A percentile compares a stretch with the other conserved stretches of the same genome.
phyloP scores from a whole-genome alignment of 1,284 basidiomycete species.

The Sphagnurus paluster region DNA sequence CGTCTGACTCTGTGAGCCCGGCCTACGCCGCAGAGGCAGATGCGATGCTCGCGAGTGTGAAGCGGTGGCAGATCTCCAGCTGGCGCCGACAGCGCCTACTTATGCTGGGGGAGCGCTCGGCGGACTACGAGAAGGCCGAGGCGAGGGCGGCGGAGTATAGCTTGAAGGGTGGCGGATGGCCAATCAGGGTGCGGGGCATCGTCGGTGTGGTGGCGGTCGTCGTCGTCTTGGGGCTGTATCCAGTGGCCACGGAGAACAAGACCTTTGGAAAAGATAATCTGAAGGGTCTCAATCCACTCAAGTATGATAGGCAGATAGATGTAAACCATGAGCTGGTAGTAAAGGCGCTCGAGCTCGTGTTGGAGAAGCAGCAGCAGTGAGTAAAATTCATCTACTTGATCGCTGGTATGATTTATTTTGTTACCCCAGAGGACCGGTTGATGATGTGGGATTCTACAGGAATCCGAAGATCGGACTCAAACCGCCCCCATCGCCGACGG shows the following conservation, averaged over 20 bases:
- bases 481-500: too few relatives aligned
- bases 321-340: slow-evolving; percentile 14
- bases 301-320: slow-evolving; percentile 13
- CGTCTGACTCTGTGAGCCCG: slow-evolving; percentile 9
- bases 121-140: slow-evolving; percentile 1
- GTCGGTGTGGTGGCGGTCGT: slow-evolving; percentile 9
- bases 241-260: not conserved
- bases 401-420: not conserved
- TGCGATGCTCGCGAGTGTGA: slow-evolving; percentile 8
- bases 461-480: too few relatives aligned
- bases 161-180: slow-evolving; percentile 14
- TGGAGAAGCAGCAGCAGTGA: slow-evolving; percentile 12
- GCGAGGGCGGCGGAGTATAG: slow-evolving; percentile 9
- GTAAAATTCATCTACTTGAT: not conserved
- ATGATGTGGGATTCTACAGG: too few relatives aligned
- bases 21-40: slow-evolving; percentile 10
- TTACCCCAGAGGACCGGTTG: too few relatives aligned
- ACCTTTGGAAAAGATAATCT: slow-evolving; percentile 5
- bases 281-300: slow-evolving; percentile 13
- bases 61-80: slow-evolving; percentile 13
- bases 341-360: slow-evolving; percentile 9
- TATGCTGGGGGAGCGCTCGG: not conserved
- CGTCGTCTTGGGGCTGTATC: slow-evolving; percentile 11
- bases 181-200: slow-evolving; percentile 11
- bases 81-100: slow-evolving; percentile 14